Conservation (phyloP, 768 basidiomycete genomes). For the Pleurotus sapidus region DNA sequence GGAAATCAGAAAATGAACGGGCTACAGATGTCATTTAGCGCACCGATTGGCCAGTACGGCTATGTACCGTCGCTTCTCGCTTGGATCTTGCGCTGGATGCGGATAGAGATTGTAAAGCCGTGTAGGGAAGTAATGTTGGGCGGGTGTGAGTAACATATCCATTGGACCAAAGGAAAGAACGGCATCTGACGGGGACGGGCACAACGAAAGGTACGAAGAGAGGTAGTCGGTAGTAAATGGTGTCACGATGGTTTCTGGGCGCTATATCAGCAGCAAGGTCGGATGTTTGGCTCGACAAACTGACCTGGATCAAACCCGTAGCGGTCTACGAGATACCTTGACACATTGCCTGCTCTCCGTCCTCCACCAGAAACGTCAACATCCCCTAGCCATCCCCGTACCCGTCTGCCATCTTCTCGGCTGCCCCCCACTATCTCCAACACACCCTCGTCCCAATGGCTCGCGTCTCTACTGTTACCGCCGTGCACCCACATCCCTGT, state of each 20-base stretch:
- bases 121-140: constrained; percentile 71
- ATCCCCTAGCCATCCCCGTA: constrained; percentile 81
- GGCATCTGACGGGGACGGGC: constrained; percentile 69
- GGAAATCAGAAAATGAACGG: constrained; percentile 5
- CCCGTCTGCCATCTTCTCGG: constrained; percentile 67
- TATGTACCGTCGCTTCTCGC: constrained; percentile 73
- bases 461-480: constrained; percentile 14
- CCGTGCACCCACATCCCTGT: constrained; percentile 81
- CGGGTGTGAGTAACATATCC: constrained; percentile 74
- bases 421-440: constrained; percentile 78
- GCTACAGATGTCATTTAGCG: background rate
- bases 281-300: constrained; percentile 13
- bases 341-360: constrained; percentile 60
- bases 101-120: constrained; percentile 73
- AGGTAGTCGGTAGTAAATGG: constrained; percentile 79
- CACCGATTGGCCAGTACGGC: constrained; percentile 71
- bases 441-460: constrained; percentile 77
- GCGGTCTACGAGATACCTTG: constrained; percentile 74
- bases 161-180: constrained; percentile 81
- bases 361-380: constrained; percentile 69
- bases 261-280: background rate
- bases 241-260: constrained; percentile 63
- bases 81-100: constrained; percentile 77
- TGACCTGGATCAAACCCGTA: constrained; percentile 78
- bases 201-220: constrained; percentile 73